Evolutionary conservation across 2,329 filamentous ascomycete genomes (phyloP), one percentile per base, ranked within the genome.

Genomic region (Cladosporium halotolerans): DNA sequence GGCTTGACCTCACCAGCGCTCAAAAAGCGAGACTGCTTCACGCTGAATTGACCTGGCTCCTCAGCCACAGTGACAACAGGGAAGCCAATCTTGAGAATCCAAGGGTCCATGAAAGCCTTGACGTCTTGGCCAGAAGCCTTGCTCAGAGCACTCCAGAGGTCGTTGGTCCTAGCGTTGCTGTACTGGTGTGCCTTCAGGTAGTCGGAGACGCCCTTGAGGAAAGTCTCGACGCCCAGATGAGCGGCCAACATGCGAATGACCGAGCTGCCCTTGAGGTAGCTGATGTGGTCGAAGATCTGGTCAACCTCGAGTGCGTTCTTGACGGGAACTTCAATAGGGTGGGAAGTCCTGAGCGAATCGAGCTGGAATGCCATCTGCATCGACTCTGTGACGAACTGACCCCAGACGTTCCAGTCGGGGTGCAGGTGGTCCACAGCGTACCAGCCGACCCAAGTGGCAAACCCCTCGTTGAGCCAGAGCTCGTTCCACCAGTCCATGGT

Each of bases 401-500:
- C 86, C 93, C 93, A 99, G 32, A 97, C 87, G 64, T 97, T 85
- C 92, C 93, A 97, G 61, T 96, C 92, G 3, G 93, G 93, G 71
- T 97, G 89, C 52, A 97, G 82, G 67, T 95, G 81, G 67, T 97
- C 89, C 55, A 91, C 83, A 9, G 90, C 91, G 57, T 91, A 80
- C 92, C 92, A 99, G 49, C 92, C 93, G 41, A 96, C 92, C 92
- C 92, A 97, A 3, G 93, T 99, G 40, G 93, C 93, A 67, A 99
- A 99, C 10, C 91, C 91, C 72, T 97, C 92, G 66, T 95, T 95
- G 49, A 95, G 79, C 90, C 90, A 96, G 39, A 93, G 80, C 73
- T 72, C 66, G 55, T 57, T 75, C 72, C 67, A 95, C 89, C 90
- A 96, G 70, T 95, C 89, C 90, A 96, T 96, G 5, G 91, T 96